Base-by-base conservation (phyloP, 2,329 filamentous ascomycete species). In the Colletotrichum cuscutae region DNA sequence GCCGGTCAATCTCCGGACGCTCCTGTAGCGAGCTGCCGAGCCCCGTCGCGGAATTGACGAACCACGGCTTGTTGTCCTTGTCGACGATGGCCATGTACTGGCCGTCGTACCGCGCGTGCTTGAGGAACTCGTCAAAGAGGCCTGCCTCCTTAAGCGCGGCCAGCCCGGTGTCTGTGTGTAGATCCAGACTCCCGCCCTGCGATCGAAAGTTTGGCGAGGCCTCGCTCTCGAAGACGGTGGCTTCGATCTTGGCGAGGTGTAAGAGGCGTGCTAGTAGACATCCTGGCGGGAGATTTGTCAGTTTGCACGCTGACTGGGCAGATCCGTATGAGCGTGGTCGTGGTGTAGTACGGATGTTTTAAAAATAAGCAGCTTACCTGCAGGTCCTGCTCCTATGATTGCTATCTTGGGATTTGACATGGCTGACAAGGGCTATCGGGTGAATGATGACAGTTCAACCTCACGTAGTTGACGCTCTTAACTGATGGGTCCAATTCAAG, bases 1-100 rank as follows among this genome's bases (percentile, higher is more conserved):
- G 75, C 22, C 88, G 85, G 77, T 90, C 88, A 72, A 90, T 90
- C 77, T 90, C 89, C 0, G 87, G 87, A 7, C 85, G 82, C 68
- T 84, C 82, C 57, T 78, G 77, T 24, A 82, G 74, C 59, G 80
- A 77, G 37, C 80, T 78, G 42, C 69, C 74, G 15, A 75, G 69
- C 5, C 61, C 49, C 7, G 26, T 35, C 5, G 30, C 60, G 12
- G 75, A 68, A 26, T 74, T 77, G 13, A 80, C 78, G 5, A 84
- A 77, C 12, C 80, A 77, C 8, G 80, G 76, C 19, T 81, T 80
- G 11, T 85, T 78, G 56, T 85, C 72, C 60, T 82, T 81, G 75
- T 87, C 84, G 12, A 86, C 80, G 8, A 89, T 79, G 60, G 86
- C 82, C 68, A 87, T 73, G 35, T 84, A 85, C 67, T 90, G 87